Evolutionary conservation across 1,284 basidiomycete species (phyloP).

Genomic region (Leucoagaricus sp.): DNA sequence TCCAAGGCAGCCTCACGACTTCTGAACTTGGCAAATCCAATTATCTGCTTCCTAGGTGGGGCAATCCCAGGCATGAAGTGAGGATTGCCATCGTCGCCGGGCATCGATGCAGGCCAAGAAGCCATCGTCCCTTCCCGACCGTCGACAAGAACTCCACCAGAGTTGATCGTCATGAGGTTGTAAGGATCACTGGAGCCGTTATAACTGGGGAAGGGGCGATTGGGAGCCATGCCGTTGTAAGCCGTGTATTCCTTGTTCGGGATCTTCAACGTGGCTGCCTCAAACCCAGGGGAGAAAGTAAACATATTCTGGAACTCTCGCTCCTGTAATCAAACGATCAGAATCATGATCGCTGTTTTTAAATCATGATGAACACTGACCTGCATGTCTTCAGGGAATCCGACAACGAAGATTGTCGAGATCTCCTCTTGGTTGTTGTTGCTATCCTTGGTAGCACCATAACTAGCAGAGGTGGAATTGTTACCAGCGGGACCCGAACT

Average conservation of each 20-base stretch:
- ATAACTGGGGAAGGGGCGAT: conserved; percentile 25
- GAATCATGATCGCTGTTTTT: conserved; percentile 12
- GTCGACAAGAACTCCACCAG: conserved; percentile 75
- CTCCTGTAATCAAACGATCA: conserved; percentile 57
- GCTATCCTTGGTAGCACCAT: conserved; percentile 25
- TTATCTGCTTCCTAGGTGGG: conserved; percentile 90
- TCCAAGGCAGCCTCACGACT: conserved; percentile 86
- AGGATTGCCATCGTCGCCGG: conserved; percentile 30
- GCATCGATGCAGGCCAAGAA: conserved; percentile 60
- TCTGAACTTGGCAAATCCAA: conserved; percentile 96
- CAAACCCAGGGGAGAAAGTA: conserved; percentile 93
- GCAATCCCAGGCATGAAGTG: conserved; percentile 39
- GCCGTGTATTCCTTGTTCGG: conserved; percentile 85
- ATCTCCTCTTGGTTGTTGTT: conserved; percentile 75
- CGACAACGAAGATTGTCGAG: conserved; percentile 97
- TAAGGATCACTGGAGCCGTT: conserved; percentile 73
- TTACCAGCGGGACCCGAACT: conserved; percentile 25
- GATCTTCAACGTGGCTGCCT: conserved; percentile 97
- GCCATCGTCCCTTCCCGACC: conserved; percentile 65
- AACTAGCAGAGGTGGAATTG: conserved; percentile 22
- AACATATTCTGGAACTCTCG: conserved; percentile 99
- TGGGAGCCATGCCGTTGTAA: conserved; percentile 36
- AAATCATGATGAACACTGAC: conserved; percentile 46
- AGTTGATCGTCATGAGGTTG: conserved; percentile 76
- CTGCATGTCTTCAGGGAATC: conserved; percentile 99